These are phyloP conservation scores for Coemansia sp. DNA, from an alignment of 192 early-diverging fungal genomes.

Conservation along the genomic window DNA sequence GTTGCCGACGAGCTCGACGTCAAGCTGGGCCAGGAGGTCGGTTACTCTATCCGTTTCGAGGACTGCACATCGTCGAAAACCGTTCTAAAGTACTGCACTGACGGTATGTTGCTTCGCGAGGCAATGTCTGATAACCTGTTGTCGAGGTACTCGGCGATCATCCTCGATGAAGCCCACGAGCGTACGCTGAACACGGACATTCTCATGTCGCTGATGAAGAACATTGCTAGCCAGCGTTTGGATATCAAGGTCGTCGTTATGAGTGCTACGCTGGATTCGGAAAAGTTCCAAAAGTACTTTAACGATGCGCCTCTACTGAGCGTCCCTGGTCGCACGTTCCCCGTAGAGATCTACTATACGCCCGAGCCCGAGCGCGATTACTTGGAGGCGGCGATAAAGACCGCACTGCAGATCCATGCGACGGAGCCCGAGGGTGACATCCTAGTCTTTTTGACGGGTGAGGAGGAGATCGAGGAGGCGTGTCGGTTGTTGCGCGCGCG, in stretches of 20 bases:
- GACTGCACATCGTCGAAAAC: slow-evolving; percentile 87
- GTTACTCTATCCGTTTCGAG: slow-evolving; percentile 99
- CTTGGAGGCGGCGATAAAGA: slow-evolving; percentile 94
- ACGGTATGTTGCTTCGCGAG: slow-evolving; percentile 98
- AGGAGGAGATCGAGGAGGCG: slow-evolving; percentile 98
- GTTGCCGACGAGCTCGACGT: slow-evolving; percentile 97
- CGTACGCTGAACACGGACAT: slow-evolving; percentile 96
- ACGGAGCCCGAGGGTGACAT: slow-evolving; percentile 96
- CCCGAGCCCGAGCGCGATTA: slow-evolving; percentile 98
- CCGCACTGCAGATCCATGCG: slow-evolving; percentile 92
- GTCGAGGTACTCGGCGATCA: slow-evolving; percentile 88
- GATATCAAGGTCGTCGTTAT: slow-evolving; percentile 96
- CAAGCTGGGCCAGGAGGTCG: slow-evolving; percentile 91
- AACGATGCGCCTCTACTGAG: slow-evolving; percentile 89
- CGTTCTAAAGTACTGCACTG: slow-evolving; percentile 96
- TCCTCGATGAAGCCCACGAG: slow-evolving; percentile 99
- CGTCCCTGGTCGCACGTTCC: slow-evolving; percentile 97
- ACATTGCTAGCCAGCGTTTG: slow-evolving; percentile 72
- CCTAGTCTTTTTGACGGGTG: slow-evolving; percentile 96
- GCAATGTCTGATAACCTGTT: slow-evolving; percentile 94
- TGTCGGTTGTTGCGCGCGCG: slow-evolving; percentile 82
- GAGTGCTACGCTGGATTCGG: slow-evolving; percentile 98
- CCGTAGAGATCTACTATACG: slow-evolving; percentile 97
- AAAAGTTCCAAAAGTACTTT: slow-evolving; percentile 99
- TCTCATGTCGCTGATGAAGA: slow-evolving; percentile 97